Evolutionary conservation across 78 protist genomes (phyloP).

Genomic region (Bigelowiella natans): DNA sequence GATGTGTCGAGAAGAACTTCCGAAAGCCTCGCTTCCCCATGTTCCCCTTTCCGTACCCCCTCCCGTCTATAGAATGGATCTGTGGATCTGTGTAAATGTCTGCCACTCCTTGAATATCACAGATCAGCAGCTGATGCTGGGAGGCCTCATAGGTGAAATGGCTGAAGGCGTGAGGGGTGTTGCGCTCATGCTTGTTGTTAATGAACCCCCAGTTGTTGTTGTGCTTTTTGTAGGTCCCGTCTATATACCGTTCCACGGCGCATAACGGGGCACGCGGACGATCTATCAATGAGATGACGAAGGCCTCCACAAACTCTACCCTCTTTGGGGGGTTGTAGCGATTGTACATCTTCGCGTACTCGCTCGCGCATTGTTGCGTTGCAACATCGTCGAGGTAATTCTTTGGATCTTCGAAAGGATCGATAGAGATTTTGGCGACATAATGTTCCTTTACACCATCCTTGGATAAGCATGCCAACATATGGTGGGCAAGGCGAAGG

Average conservation of each 20-base stretch:
- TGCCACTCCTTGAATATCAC: slow-evolving; percentile 37
- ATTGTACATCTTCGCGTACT: not conserved
- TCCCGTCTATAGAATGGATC: slow-evolving; percentile 12
- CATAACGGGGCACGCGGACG: not conserved
- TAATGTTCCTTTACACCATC: not conserved
- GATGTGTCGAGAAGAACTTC: slow-evolving; percentile 13
- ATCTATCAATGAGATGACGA: not conserved
- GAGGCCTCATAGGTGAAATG: slow-evolving; percentile 17
- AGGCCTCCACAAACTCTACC: not conserved
- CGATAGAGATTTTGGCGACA: slow-evolving; percentile 12
- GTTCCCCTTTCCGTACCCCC: slow-evolving; percentile 23
- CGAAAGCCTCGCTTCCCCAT: slow-evolving; percentile 21
- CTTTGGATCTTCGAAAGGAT: slow-evolving; percentile 20
- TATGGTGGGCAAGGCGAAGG: slow-evolving; percentile 4
- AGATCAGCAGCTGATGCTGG: not conserved
- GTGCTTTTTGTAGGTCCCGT: slow-evolving; percentile 20
- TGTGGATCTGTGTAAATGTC: slow-evolving; percentile 39
- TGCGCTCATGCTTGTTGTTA: not conserved
- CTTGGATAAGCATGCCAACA: slow-evolving; percentile 1
- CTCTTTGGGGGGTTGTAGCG: not conserved
- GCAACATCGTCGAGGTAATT: slow-evolving; percentile 15
- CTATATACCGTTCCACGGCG: slow-evolving; percentile 8
- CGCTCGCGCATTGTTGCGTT: slow-evolving; percentile 7
- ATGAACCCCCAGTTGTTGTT: slow-evolving; percentile 18
- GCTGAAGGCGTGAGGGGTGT: slow-evolving; percentile 33